Evolutionary conservation across 2,329 filamentous ascomycete genomes (phyloP).

Genomic region (Zymoseptoria passerinii): DNA sequence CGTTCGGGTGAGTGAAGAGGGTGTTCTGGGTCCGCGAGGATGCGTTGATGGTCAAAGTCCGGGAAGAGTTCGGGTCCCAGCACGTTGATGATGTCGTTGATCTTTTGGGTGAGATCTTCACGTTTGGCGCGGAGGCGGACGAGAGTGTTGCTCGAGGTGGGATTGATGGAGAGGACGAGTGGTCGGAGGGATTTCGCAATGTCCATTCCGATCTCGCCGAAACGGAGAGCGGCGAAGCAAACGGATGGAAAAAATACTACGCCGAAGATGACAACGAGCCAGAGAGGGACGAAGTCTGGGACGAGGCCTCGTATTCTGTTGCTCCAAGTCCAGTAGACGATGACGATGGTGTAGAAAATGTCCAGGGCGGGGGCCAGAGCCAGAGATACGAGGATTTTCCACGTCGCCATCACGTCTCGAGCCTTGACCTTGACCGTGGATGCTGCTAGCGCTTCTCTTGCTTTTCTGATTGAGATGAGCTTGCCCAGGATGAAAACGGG

Average conservation of each 20-base stretch:
- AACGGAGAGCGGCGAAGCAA: conserved; percentile 86
- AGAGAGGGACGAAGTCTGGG: conserved; percentile 71
- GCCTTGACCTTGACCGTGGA: conserved; percentile 85
- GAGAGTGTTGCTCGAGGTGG: conserved; percentile 75
- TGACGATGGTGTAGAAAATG: conserved; percentile 66
- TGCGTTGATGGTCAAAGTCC: conserved; percentile 76
- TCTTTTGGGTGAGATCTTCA: conserved; percentile 65
- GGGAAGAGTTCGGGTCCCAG: conserved; percentile 93
- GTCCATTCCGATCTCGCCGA: conserved; percentile 98
- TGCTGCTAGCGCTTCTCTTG: conserved; percentile 71
- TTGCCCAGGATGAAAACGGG: conserved; percentile 82
- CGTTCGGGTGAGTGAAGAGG: conserved; percentile 21
- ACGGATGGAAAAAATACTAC: conserved; percentile 77
- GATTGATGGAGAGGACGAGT: conserved; percentile 74
- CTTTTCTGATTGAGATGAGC: conserved; percentile 72
- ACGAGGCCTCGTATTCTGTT: conserved; percentile 78
- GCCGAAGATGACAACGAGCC: conserved; percentile 64
- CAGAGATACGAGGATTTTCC: conserved; percentile 85
- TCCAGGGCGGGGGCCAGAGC: conserved; percentile 76
- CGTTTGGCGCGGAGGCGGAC: conserved; percentile 66
- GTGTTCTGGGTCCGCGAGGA: conserved; percentile 50
- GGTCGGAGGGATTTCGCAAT: conserved; percentile 91
- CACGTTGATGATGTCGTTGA: conserved; percentile 89
- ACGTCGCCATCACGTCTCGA: conserved; percentile 83
- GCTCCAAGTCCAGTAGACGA: conserved; percentile 68